phyloP scores from a whole-genome alignment of 345 rosid species.

The Excoecaria cochinchinensis region DNA sequence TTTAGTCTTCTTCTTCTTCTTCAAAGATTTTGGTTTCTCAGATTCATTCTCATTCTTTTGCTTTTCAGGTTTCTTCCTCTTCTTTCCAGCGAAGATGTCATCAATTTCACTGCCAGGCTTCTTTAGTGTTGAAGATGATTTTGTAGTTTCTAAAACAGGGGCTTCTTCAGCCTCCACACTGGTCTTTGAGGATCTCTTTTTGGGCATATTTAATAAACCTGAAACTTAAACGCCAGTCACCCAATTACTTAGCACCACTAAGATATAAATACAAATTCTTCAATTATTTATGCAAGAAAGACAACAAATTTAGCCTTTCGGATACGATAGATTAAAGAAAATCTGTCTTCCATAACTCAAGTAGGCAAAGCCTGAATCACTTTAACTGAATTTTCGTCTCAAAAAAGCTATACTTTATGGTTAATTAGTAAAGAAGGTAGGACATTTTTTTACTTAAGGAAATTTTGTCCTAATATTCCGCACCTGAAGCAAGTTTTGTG shows the following conservation, averaged over 20 bases:
- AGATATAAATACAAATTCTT: background rate
- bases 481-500: too few species aligned
- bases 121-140: background rate
- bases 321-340: too few species aligned
- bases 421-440: too few species aligned
- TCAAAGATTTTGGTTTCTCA: constrained; percentile 22
- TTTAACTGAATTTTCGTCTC: too few species aligned
- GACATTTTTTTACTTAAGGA: too few species aligned
- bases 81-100: constrained; percentile 43
- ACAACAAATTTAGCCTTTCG: too few species aligned
- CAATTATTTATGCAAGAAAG: too few species aligned
- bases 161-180: background rate
- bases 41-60: background rate
- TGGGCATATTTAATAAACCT: constrained; percentile 8
- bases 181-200: constrained; percentile 8
- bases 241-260: background rate
- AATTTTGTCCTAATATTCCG: too few species aligned
- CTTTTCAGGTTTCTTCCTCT: constrained; percentile 36
- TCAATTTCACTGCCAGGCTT: constrained; percentile 37
- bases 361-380: too few species aligned
- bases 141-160: background rate
- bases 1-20: constrained; percentile 12
- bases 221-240: background rate
- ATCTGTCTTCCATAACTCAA: too few species aligned
- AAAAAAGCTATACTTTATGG: too few species aligned